These are phyloP conservation scores for Pneumocystis oryctolagi DNA, from an alignment of 1,139 yeast genomes.

Conservation along the genomic window DNA sequence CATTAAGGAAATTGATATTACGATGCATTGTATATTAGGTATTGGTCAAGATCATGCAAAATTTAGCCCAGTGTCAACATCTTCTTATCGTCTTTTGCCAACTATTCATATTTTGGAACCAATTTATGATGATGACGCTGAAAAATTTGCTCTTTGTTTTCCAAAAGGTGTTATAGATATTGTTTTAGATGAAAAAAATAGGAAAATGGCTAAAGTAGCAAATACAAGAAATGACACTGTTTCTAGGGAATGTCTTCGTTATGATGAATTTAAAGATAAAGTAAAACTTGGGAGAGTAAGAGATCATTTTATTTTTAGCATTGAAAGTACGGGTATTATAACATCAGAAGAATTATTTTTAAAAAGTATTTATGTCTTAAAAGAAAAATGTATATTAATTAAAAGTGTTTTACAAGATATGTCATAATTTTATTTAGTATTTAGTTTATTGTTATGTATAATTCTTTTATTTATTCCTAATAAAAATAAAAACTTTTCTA, in stretches of 20 bases:
- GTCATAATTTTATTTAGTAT: neutral
- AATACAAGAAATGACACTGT: slow-evolving; percentile 93
- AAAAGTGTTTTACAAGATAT: slow-evolving; percentile 3
- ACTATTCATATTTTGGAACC: slow-evolving; percentile 60
- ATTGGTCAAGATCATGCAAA: slow-evolving; percentile 93
- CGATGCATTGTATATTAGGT: slow-evolving; percentile 85
- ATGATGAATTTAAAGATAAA: slow-evolving; percentile 73
- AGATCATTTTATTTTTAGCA: slow-evolving; percentile 74
- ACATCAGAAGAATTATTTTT: slow-evolving; percentile 88
- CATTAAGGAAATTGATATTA: slow-evolving; percentile 52
- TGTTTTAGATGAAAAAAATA: slow-evolving; percentile 32
- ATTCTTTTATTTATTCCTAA: neutral
- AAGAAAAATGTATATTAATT: slow-evolving; percentile 48
- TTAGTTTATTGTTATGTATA: neutral
- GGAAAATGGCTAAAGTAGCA: slow-evolving; percentile 45
- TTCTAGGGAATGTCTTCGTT: slow-evolving; percentile 88
- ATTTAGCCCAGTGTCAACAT: slow-evolving; percentile 92
- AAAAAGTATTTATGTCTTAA: slow-evolving; percentile 71
- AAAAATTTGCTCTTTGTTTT: slow-evolving; percentile 73
- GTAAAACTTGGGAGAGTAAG: slow-evolving; percentile 83
- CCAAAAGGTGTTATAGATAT: slow-evolving; percentile 85
- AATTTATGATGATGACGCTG: slow-evolving; percentile 62
- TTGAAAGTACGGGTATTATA: slow-evolving; percentile 94
- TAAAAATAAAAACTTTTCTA: no score
- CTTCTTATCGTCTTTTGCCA: slow-evolving; percentile 93